Evolutionary conservation across 108 stramenopile species (phyloP).

Genomic region (Licmophora abbreviata): DNA sequence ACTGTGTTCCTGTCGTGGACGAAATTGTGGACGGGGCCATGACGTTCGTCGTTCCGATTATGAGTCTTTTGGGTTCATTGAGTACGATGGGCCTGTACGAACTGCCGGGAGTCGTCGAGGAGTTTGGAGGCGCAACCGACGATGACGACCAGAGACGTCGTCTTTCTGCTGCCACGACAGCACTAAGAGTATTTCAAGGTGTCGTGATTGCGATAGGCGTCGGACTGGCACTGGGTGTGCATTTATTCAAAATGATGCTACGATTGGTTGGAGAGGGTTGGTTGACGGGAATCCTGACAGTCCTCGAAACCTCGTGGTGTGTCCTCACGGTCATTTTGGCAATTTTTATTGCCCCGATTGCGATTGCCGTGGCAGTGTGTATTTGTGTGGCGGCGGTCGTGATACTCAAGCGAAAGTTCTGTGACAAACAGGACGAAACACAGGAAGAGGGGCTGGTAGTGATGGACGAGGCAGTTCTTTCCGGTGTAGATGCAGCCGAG

Average conservation of each 20-base stretch:
- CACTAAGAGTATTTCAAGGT: conserved; percentile 18
- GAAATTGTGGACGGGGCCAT: conserved; percentile 26
- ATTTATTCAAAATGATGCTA: conserved; percentile 43
- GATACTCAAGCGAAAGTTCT: background rate
- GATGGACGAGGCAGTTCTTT: background rate
- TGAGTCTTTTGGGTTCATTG: conserved; percentile 23
- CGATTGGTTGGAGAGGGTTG: conserved; percentile 21
- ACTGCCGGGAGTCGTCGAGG: conserved; percentile 1
- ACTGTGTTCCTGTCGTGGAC: conserved; percentile 41
- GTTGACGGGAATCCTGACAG: conserved; percentile 3
- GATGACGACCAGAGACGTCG: conserved; percentile 1
- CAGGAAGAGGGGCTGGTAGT: background rate
- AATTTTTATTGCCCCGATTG: conserved; percentile 5
- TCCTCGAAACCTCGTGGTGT: background rate
- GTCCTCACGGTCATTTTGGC: conserved; percentile 3
- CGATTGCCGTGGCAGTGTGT: background rate
- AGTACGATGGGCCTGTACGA: conserved; percentile 29
- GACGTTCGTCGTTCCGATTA: conserved; percentile 31
- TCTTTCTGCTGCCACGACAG: background rate
- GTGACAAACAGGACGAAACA: conserved; percentile 1
- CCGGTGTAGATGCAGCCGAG: too few relatives aligned
- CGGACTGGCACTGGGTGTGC: conserved; percentile 26
- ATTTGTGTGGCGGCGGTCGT: background rate
- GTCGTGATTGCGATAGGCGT: conserved; percentile 26
- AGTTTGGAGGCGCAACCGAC: conserved; percentile 1